Evolutionary conservation across 768 basidiomycete genomes (phyloP).

Genomic region (Tricholoma furcatifolium): DNA sequence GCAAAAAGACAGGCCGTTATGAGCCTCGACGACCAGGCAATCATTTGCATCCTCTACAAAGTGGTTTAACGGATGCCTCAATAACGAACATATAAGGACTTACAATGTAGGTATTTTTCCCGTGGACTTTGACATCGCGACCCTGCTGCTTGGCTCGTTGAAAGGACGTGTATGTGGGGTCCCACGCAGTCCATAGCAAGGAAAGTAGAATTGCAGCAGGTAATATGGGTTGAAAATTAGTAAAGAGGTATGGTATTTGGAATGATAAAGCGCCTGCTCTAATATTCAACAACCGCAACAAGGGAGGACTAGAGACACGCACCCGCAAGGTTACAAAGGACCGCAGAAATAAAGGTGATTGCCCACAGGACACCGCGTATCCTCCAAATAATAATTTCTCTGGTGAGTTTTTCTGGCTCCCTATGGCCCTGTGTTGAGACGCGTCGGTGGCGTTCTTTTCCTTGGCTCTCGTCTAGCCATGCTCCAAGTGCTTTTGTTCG

Average conservation of each 20-base stretch:
- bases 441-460: constrained; percentile 56
- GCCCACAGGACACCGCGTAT: constrained; percentile 70
- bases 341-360: constrained; percentile 38
- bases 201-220: constrained; percentile 57
- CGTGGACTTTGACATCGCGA: constrained; percentile 64
- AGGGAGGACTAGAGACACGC: constrained; percentile 16
- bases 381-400: constrained; percentile 65
- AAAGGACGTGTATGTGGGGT: constrained; percentile 72
- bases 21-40: constrained; percentile 58
- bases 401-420: constrained; percentile 42
- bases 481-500: constrained; percentile 72
- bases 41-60: constrained; percentile 55
- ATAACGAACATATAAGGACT: constrained; percentile 19
- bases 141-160: constrained; percentile 67
- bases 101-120: constrained; percentile 65
- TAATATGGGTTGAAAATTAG: constrained; percentile 36
- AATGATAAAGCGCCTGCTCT: constrained; percentile 32
- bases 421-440: constrained; percentile 39
- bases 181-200: constrained; percentile 81
- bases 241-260: constrained; percentile 24
- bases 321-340: constrained; percentile 49
- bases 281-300: background rate
- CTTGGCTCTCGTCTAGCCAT: constrained; percentile 65
- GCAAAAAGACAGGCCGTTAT: constrained; percentile 46
- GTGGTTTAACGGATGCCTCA: background rate